Percentiles rank a stretch among this genome's conserved stretches.
Evolutionary conservation across 2,329 filamentous ascomycete genomes (phyloP).

Genomic region (Penicillium sp.): DNA sequence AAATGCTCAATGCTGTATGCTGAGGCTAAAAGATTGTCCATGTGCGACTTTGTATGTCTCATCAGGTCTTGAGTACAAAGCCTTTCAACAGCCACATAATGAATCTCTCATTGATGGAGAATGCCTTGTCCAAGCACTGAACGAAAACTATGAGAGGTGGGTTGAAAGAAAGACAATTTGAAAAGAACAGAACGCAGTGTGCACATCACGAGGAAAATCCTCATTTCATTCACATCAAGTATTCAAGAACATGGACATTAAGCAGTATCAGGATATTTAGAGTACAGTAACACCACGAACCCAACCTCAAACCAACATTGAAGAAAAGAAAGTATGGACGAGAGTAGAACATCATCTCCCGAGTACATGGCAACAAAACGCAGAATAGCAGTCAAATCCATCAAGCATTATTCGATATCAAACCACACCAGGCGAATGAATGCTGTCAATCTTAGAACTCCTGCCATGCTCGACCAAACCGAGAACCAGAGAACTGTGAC

Average conservation of each 20-base stretch:
- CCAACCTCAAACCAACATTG: neutral
- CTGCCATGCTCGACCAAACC: slow-evolving; percentile 28
- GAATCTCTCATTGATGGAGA: neutral
- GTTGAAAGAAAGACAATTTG: neutral
- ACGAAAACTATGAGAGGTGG: neutral
- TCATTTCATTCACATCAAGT: neutral
- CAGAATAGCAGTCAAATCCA: slow-evolving; percentile 6
- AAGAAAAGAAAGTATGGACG: slow-evolving; percentile 1
- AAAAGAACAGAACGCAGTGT: neutral
- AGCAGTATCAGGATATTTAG: slow-evolving; percentile 7
- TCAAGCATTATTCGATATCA: slow-evolving; percentile 14
- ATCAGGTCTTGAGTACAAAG: neutral
- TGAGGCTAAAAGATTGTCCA: neutral
- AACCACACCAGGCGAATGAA: slow-evolving; percentile 15
- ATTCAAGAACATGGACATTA: slow-evolving; percentile 4
- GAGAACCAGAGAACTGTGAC: slow-evolving; percentile 12
- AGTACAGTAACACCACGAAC: slow-evolving; percentile 10
- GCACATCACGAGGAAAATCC: neutral
- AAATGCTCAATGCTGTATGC: neutral
- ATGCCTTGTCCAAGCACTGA: neutral
- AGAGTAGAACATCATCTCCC: slow-evolving; percentile 35
- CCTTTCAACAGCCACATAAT: neutral
- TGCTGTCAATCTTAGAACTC: slow-evolving; percentile 29
- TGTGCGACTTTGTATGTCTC: neutral
- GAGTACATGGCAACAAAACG: slow-evolving; percentile 19